phyloP scores from a whole-genome alignment of 305 asterid species.

The Solanum hybrid region DNA sequence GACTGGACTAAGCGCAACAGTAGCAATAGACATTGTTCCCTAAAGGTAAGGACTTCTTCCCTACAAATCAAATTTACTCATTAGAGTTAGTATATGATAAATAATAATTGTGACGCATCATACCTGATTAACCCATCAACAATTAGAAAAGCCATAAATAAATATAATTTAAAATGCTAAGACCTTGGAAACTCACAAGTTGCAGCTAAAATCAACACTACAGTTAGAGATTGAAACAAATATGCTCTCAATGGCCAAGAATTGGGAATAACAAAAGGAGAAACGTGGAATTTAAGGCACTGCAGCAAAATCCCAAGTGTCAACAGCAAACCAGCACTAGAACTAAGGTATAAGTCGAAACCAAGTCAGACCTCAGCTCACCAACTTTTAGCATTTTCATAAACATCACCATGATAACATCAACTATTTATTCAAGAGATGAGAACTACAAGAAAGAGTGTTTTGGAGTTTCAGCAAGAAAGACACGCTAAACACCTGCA shows the following conservation, averaged over 20 bases:
- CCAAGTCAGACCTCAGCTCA: not conserved
- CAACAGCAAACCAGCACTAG: not conserved
- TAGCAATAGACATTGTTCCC: conserved; percentile 59
- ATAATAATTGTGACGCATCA: conserved; percentile 9
- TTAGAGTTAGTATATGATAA: not conserved
- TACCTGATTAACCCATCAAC: conserved; percentile 7
- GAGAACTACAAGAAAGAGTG: not conserved
- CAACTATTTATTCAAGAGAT: not conserved
- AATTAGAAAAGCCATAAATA: not conserved
- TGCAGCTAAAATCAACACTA: not conserved
- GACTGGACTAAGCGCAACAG: conserved; percentile 61
- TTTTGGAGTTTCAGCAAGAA: not conserved
- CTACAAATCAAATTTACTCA: conserved; percentile 18
- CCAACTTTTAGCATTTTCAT: not conserved
- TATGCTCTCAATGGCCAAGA: not conserved
- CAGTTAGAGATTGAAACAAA: not conserved
- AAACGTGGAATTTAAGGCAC: not conserved
- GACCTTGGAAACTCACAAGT: not conserved
- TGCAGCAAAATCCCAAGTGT: not conserved
- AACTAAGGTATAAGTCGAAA: not conserved
- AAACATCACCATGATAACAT: not conserved
- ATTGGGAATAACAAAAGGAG: not conserved
- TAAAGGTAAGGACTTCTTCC: conserved; percentile 15
- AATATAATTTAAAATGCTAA: not conserved
- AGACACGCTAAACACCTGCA: not conserved